A percentile compares a stretch with the other conserved stretches of the same genome.
Evolutionary conservation across 371 early-diverging fungal species (phyloP).

Genomic region (Gilbertella persicaria): DNA sequence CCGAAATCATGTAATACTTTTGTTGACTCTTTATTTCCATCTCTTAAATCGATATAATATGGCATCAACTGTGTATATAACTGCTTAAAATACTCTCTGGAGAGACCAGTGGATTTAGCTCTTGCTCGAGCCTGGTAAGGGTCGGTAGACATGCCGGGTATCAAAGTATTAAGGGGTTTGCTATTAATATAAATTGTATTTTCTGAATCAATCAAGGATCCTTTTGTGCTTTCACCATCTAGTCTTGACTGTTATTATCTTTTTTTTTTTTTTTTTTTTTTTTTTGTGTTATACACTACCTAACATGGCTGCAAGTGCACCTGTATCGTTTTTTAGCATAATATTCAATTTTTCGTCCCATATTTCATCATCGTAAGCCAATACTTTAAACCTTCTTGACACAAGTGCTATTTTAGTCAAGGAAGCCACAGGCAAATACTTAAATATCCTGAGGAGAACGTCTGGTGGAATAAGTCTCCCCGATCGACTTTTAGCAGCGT

Average conservation of each 20-base stretch:
- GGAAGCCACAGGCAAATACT: conserved; percentile 51
- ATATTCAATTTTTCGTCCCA: conserved; percentile 57
- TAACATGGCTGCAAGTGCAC: conserved; percentile 30
- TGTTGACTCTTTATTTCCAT: conserved; percentile 59
- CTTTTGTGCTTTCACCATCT: conserved; percentile 14
- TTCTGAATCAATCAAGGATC: conserved; percentile 37
- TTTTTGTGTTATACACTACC: no score
- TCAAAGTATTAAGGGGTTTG: conserved; percentile 50
- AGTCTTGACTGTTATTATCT: no score
- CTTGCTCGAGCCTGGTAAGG: conserved; percentile 56
- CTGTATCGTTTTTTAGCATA: conserved; percentile 41
- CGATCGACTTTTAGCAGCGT: not conserved
- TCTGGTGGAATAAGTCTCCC: conserved; percentile 41
- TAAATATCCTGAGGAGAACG: conserved; percentile 49
- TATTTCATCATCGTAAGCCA: conserved; percentile 66
- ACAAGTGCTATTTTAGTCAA: conserved; percentile 52
- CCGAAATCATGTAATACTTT: conserved; percentile 72
- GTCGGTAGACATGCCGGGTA: conserved; percentile 62
- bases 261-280: no score
- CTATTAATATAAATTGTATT: conserved; percentile 45
- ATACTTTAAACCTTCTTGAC: conserved; percentile 65
- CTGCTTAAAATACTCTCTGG: conserved; percentile 69
- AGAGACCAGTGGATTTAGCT: conserved; percentile 53
- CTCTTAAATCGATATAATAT: conserved; percentile 74
- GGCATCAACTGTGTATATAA: conserved; percentile 66